Base-by-base conservation (phyloP, 2,329 filamentous ascomycete genomes). In the Neonectria ditissima region DNA sequence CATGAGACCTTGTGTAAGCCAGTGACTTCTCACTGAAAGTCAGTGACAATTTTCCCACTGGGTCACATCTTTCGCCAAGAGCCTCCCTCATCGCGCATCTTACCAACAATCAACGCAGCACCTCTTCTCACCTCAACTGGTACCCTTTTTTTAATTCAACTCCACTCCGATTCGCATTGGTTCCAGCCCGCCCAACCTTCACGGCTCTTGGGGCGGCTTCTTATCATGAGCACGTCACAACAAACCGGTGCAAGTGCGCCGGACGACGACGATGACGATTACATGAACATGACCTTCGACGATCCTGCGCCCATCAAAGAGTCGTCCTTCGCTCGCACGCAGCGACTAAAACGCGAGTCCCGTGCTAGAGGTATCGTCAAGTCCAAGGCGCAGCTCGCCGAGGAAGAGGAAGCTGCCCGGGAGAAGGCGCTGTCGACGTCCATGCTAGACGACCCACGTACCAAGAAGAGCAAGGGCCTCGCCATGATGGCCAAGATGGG, bases 401-500 rank as follows among this genome's bases (percentile, higher is more conserved):
- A 88, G 53, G 89, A 93, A 69, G 93, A 91, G 71, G 87, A 86
- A 9, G 86, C 84, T 44, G 88, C 88, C 16, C 90, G 93, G 55
- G 92, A 97, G 76, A 87, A 86, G 39, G 93, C 92, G 0, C 86
- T 97, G 26, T 86, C 89, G 5, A 92, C 82, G n/a, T 92, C 91
- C 5, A 83, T 96, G 52, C 82, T 97, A 7, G 86, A 89, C 20
- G 76, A 80, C 41, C 78, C 82, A 6, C 78, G 78, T 16, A 81
- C 85, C 16, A 84, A 87, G 53, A 86, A 86, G 71, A 97, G 90
- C 81, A 98, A 97, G 76, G 96, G 95, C 1, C 88, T 97, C 65
- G 89, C 92, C 68, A 97, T 99, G 93, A 97, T 99, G 94, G 91
- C 93, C 22, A 95, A 93, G 79, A 92, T 99, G 85, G 96, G 96